These are phyloP conservation scores for Tulasnella sp. DNA, from an alignment of 768 basidiomycete genomes.

Conservation along the genomic window DNA sequence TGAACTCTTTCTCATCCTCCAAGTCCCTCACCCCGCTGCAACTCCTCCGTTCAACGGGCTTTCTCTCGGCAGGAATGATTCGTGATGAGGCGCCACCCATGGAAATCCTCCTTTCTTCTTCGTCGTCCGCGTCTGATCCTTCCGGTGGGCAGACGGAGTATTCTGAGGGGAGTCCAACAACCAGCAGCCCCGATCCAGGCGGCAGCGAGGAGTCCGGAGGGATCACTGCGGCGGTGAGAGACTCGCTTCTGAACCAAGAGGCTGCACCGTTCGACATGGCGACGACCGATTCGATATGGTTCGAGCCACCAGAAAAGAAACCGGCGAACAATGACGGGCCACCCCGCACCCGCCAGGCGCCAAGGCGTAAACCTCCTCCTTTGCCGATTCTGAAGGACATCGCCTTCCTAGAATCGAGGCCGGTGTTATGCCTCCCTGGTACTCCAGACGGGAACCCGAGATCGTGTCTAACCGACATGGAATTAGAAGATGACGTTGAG, in stretches of 20 bases:
- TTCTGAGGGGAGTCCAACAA: not conserved
- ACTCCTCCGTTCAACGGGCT: not conserved
- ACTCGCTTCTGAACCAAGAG: not conserved
- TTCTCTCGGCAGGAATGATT: not conserved
- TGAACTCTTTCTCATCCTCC: not conserved
- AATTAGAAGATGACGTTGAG: not conserved
- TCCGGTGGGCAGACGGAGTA: not conserved
- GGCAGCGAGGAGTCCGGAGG: not conserved
- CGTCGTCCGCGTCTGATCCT: not conserved
- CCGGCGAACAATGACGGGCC: not conserved
- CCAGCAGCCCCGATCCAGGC: not conserved
- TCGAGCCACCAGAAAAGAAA: not conserved
- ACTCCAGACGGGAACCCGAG: not conserved
- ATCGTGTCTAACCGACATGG: not conserved
- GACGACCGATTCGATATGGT: not conserved
- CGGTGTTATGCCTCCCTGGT: not conserved
- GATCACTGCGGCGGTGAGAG: too few relatives aligned
- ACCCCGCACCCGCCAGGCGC: not conserved
- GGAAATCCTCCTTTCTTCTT: not conserved
- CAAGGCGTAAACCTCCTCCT: not conserved
- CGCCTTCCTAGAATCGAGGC: not conserved
- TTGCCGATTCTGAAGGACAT: not conserved
- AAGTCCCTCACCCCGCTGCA: not conserved
- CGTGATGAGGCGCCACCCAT: not conserved
- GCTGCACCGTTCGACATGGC: not conserved